Percentiles rank a stretch among this genome's conserved stretches.
Evolutionary conservation across 495 filamentous ascomycete genomes (phyloP).

Genomic region (Aspergillus egyptiacus): DNA sequence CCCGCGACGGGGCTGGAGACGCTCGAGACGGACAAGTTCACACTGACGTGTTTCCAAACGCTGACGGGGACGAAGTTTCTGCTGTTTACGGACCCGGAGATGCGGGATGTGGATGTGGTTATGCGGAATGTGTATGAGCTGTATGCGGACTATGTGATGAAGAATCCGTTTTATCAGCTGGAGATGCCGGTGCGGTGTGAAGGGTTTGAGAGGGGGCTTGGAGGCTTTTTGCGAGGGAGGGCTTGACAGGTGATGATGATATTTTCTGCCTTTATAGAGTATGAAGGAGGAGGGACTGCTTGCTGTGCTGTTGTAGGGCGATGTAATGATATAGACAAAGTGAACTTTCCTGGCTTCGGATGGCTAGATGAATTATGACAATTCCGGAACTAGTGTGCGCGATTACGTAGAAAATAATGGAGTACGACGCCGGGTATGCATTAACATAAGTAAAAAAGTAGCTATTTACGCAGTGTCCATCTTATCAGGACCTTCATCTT

Average conservation of each 20-base stretch:
- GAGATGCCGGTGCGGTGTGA: slow-evolving; percentile 98
- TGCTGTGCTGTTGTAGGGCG: too few species aligned
- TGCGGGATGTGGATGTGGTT: slow-evolving; percentile 77
- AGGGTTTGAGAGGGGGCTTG: slow-evolving; percentile 81
- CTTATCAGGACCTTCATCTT: slow-evolving; percentile 67
- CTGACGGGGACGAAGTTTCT: slow-evolving; percentile 93
- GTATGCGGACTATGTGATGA: slow-evolving; percentile 97
- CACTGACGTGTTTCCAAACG: slow-evolving; percentile 91
- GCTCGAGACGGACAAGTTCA: slow-evolving; percentile 85
- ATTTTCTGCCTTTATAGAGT: too few species aligned
- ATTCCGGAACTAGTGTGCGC: too few species aligned
- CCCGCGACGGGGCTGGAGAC: slow-evolving; percentile 70
- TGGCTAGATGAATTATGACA: too few species aligned
- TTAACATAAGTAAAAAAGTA: slow-evolving; percentile 22
- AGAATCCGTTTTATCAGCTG: slow-evolving; percentile 96
- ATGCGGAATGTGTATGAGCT: slow-evolving; percentile 85
- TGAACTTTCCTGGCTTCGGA: too few species aligned
- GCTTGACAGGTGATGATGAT: slow-evolving; percentile 19
- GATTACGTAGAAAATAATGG: too few species aligned
- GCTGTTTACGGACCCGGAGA: slow-evolving; percentile 87
- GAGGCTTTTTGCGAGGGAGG: slow-evolving; percentile 39
- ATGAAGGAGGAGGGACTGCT: too few species aligned
- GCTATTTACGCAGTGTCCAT: slow-evolving; percentile 52
- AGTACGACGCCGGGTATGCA: slow-evolving; percentile 42
- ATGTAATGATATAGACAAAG: too few species aligned